phyloP scores from a whole-genome alignment of 345 rosid genomes.

The Eucalyptus marginata region DNA sequence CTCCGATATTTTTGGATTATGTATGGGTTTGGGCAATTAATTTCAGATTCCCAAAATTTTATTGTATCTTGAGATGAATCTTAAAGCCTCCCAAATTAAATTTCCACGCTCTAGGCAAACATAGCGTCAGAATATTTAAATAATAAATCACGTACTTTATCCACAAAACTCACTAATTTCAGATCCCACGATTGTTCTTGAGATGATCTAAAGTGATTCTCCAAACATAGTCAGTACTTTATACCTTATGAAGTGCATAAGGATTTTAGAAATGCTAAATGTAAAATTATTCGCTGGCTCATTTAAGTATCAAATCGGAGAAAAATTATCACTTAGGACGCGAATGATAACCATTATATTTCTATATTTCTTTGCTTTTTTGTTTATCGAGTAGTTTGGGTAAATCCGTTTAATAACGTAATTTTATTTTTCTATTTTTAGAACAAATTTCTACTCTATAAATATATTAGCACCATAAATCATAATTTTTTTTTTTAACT shows the following conservation, averaged over 20 bases:
- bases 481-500: no score
- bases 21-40: not conserved
- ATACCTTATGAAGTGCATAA: not conserved
- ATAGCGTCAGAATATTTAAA: no score
- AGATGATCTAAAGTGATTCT: not conserved
- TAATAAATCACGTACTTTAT: no score
- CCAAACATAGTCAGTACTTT: not conserved
- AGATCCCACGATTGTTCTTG: not conserved
- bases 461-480: no score
- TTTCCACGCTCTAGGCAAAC: no score
- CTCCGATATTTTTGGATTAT: not conserved
- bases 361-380: no score
- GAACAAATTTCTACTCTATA: accelerated
- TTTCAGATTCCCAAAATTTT: not conserved
- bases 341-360: no score
- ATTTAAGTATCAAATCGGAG: no score
- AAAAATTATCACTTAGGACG: accelerated
- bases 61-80: no score
- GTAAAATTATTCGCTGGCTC: not conserved
- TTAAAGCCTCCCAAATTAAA: no score
- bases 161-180: no score
- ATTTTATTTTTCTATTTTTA: accelerated
- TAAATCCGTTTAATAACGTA: accelerated
- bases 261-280: not conserved
- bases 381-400: accelerated